These are phyloP conservation scores for Thielaviopsis populi DNA, from an alignment of 2,329 filamentous ascomycete species.

Conservation along the genomic window DNA sequence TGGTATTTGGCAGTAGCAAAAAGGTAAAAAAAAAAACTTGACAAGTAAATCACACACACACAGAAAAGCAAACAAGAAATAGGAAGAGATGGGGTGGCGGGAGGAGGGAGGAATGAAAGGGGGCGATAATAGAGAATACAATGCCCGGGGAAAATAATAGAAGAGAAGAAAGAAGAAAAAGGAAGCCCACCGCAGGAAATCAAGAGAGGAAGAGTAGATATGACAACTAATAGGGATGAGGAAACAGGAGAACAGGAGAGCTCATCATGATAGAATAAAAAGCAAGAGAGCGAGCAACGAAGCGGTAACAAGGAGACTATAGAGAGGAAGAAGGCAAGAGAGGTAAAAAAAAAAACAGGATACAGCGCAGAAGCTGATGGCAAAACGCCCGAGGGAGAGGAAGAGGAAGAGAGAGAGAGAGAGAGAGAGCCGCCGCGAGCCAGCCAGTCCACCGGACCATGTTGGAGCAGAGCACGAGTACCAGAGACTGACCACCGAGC, in stretches of 20 bases:
- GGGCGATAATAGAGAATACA: neutral
- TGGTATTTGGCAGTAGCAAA: neutral
- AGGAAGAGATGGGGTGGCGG: neutral
- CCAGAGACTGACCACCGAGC: neutral
- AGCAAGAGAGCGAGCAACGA: constrained; percentile 1
- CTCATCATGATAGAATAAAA: constrained; percentile 12
- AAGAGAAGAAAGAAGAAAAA: constrained; percentile 18
- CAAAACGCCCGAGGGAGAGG: neutral
- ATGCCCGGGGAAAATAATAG: neutral
- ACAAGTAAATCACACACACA: constrained; percentile 9
- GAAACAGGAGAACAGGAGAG: constrained; percentile 9
- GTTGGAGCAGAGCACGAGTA: neutral
- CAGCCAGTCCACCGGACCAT: neutral
- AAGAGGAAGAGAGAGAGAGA: neutral
- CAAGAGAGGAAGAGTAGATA: constrained; percentile 14
- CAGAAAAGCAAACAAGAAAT: constrained; percentile 5
- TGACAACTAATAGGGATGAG: neutral
- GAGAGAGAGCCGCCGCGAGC: neutral
- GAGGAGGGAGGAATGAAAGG: neutral
- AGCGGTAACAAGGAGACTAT: neutral
- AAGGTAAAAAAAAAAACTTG: neutral
- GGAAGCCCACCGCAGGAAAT: constrained; percentile 20
- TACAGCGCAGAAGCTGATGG: no score
- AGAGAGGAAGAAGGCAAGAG: neutral
- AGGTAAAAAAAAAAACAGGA: no score